Evolutionary conservation across 148 eudicot genomes (phyloP).

Genomic region (Rhododendron williamsianum): DNA sequence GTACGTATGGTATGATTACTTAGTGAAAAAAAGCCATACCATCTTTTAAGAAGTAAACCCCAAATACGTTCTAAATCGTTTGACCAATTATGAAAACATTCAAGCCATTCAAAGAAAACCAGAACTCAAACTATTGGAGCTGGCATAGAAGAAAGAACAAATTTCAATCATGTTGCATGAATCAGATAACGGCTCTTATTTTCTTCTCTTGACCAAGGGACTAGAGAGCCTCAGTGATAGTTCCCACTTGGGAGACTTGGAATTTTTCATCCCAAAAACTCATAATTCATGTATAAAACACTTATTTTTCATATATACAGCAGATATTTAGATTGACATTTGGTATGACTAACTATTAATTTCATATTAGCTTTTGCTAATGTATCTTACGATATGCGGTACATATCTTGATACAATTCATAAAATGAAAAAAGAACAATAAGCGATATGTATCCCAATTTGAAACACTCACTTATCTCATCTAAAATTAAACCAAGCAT

Average conservation of each 20-base stretch:
- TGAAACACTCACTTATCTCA: neutral
- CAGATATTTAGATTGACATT: neutral
- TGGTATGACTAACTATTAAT: neutral
- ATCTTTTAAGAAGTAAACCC: neutral
- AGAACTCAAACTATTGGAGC: neutral
- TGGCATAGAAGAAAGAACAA: neutral
- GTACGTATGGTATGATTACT: neutral
- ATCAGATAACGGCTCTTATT: neutral
- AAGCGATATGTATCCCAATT: no score
- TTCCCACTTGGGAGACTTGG: no score
- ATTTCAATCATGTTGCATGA: neutral
- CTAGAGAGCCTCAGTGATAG: no score
- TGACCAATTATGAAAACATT: neutral
- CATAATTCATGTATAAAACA: no score
- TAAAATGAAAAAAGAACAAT: no score
- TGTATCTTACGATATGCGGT: no score
- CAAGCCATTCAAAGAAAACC: neutral
- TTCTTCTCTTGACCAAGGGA: neutral
- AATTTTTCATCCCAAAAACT: no score
- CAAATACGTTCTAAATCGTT: neutral
- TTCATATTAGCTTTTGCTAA: neutral
- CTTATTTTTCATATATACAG: no score
- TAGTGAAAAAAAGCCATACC: neutral
- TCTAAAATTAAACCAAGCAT: neutral
- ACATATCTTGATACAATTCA: neutral